Evolutionary conservation across 2,329 filamentous ascomycete genomes (phyloP), one percentile per base, ranked within the genome.

Genomic region (Samsoniella hepiali): DNA sequence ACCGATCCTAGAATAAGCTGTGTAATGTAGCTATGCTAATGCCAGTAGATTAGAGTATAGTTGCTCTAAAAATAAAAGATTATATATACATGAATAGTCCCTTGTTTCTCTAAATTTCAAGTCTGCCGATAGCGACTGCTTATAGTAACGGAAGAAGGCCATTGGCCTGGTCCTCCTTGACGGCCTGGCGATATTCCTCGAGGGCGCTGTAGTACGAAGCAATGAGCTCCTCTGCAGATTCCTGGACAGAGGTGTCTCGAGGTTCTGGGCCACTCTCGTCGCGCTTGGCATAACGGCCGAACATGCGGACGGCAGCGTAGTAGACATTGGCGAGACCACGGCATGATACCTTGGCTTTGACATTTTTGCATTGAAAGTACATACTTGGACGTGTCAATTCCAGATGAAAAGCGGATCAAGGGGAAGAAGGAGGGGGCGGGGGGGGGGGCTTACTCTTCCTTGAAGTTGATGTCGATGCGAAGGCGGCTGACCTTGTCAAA

Each of bases 401-500:
- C 15, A 40, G 34, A 9, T 47, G n/a, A 2, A 29, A 29, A 2
- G 22, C 22, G 22, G 22, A 22, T 32, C 15, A 34, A 3, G 7
- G 10, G 42, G 27, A 27, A 15, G 40, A n/a, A 2, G 10, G 8
- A 38, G 34, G 9, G 34, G 22, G 22, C 22, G n/a, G 11, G 2
- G 13, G 11, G 2, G 13, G 54, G 22, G 27, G 65, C 71, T 31
- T 59, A 75, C 73, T 79, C 63, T 1, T 53, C 27, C 5, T 42
- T 74, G 68, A 83, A 82, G n/a, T 80, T 78, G 55, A 69, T 65
- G 62, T 83, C 81, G 59, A 83, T 76, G 15, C 63, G 70, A 56
- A 69, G 47, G 65, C 77, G 77, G 54, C 71, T 71, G 8, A 63
- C 66, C 2, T 71, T 69, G 32, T 71, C 75, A 68, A 82, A 82